Base-by-base conservation (phyloP, 306 rosid species). In the Cicer bijugum region DNA sequence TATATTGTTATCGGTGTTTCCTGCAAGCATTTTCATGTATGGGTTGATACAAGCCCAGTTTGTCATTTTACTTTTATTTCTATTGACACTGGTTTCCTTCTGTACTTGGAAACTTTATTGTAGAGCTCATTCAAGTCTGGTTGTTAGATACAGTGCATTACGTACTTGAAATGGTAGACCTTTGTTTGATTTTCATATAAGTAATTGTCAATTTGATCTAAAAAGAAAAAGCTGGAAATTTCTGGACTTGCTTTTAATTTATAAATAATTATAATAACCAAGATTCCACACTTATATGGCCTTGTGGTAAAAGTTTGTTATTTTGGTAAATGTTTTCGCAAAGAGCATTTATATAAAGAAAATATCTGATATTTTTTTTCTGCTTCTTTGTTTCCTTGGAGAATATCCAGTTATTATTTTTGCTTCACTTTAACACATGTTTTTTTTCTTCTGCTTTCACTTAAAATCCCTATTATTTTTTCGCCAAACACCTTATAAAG, bases 121-220 rank as follows among this genome's bases (percentile, higher is more conserved):
- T n/a, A 12, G 17, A 40, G 51, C 37, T 64, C 67, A 47, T 71
- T 76, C n/a, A n/a, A 53, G 60, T 53, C 15, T 71, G 58, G 62
- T 73, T 72, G 80, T 67, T 61, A 16, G 51, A 46, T 45, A 45
- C 55, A 45, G 15, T 20, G 65, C 16, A 45, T 68, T 65, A 70
- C 15, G 12, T 35, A 43, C 62, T 2, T 23, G 28, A 53, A 65
- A 55, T 57, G 51, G 17, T 56, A 20, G 72, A 58, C 43, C 12
- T 33, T 33, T 50, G 50, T 40, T 60, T 52, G 38, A 50, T 75
- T 69, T 66, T 43, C 19, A 16, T 59, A 59, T 42, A 53, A 69
- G 47, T 51, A 39, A 53, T 67, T 52, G 43, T 46, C 28, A 51
- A 16, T 72, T 82, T 58, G 20, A 17, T 20, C 19, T 58, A 42